Evolutionary conservation across 164 flowering plant genomes (phyloP), one percentile per base, ranked within the genome.

Genomic region (Stephania cephalantha): DNA sequence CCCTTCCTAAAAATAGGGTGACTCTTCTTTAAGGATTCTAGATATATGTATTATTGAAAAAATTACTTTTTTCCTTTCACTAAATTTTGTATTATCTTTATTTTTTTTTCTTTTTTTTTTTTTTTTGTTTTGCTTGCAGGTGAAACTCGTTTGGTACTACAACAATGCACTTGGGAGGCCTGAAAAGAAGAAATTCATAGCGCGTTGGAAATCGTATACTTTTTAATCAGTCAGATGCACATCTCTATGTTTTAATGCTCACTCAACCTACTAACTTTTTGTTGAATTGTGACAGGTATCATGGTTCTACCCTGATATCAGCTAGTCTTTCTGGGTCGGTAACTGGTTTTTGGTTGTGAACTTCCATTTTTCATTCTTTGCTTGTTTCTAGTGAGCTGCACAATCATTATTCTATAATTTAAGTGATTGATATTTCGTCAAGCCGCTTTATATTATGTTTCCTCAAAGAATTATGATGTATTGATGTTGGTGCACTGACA

Each of bases 111-210:
- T 53, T 9, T 53, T 53, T 65, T 31, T 44, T 13, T 50, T 42
- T 42, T 64, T 46, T 25, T 58, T 71, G 69, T 31, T 69, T 74
- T 74, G 45, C 66, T 46, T 86, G 75, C 72, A 95, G 99, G 99
- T 95, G 86, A 95, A 95, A 87, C 86, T 95, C 77, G 98, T 95
- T 74, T 93, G 99, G 97, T 93, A 95, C 78, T 95, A 95, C 75
- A 91, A 95, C 85, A 95, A 95, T 84, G 98, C 98, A 15, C 90
- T 93, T 80, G 98, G 98, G 78, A 87, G 97, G 85, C 98, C 99
- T 53, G 55, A 89, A 30, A 95, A 93, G 87, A 95, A 95, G 88
- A 95, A 95, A 78, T 90, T 95, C 72, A 95, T 93, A 30, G 97
- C 99, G 71, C 92, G 98, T 71, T 10, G 69, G 52, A 92, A 93